Base-by-base conservation (phyloP, 106 monocot species). In the Platanthera guangdongensis region DNA sequence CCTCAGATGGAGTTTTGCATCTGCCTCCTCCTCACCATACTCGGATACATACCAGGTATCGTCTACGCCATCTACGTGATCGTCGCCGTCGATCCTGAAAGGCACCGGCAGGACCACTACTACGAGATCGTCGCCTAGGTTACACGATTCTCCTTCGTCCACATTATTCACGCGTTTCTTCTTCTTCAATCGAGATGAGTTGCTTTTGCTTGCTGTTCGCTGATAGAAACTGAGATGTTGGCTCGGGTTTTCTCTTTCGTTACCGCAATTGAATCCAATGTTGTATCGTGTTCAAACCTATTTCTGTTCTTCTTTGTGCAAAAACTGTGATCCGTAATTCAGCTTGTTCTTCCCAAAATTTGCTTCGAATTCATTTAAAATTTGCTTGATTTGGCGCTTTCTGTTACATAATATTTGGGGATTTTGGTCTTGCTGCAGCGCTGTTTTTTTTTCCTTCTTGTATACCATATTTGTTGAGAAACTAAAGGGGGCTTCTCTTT, bases 41-140 rank as follows among this genome's bases (percentile, higher is more conserved):
- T 84, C 10, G 88, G 88, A 9, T 88, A 88, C 65, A 47, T 84
- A 14, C 88, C 88, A 3, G 84, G 81, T 46, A 82, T 88, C 67
- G 69, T 88, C 76, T 84, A 88, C 69, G 88, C 88, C 49, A 51
- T 88, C 57, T 88, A 88, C 54, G 84, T 80, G 5, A 76, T 88
- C 55, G 79, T 81, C 48, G 79, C 82, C 55, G 74, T 65, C 21
- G 77, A 83, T 18, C 79, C 76, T 9, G 79, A 81, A 9, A 76
- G 60, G 71, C 62, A 72, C 54, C 79, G 68, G 55, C 39, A 60
- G 62, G 80, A 80, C 5, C 19, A 79, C 71, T 77, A 78, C 64
- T 74, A 80, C 7, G 51, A 9, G 54, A 54, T 74, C 74, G 74
- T 74, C 54, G 52, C 74, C 15, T 74, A 74, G 55, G 18, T 74